phyloP scores from a whole-genome alignment of 2,329 filamentous ascomycete species.

The Aulographum hederae region DNA sequence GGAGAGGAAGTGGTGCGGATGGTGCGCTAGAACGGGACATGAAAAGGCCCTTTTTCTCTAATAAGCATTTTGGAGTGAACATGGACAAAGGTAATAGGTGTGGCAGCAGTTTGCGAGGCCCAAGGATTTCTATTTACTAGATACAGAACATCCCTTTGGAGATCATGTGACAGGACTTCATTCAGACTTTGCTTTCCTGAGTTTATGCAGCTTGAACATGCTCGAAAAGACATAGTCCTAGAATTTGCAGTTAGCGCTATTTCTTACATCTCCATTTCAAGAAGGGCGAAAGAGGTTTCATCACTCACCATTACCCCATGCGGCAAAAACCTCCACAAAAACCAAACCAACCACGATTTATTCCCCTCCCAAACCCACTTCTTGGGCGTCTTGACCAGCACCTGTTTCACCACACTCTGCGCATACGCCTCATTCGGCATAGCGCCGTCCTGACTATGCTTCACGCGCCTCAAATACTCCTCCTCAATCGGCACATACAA shows the following conservation, averaged over 20 bases:
- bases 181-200: slow-evolving; percentile 14
- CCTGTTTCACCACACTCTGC: slow-evolving; percentile 32
- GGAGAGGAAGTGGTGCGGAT: too few relatives aligned
- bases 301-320: slow-evolving; percentile 18
- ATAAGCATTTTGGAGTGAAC: too few relatives aligned
- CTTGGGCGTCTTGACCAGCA: slow-evolving; percentile 27
- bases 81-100: too few relatives aligned
- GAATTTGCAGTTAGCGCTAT: slow-evolving; percentile 12
- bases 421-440: slow-evolving; percentile 37
- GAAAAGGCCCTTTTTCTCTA: too few relatives aligned
- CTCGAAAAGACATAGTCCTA: slow-evolving; percentile 25
- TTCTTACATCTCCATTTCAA: not conserved
- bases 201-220: slow-evolving; percentile 33
- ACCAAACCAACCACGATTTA: slow-evolving; percentile 30
- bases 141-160: too few relatives aligned
- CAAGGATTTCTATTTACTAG: too few relatives aligned
- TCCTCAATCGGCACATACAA: slow-evolving; percentile 32
- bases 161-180: too few relatives aligned
- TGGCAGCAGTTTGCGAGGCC: too few relatives aligned
- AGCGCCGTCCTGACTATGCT: slow-evolving; percentile 33
- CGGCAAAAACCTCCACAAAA: slow-evolving; percentile 28
- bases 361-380: slow-evolving; percentile 31
- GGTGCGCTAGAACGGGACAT: too few relatives aligned
- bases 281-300: too few relatives aligned
- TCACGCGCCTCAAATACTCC: slow-evolving; percentile 32